Percentiles rank a stretch among this genome's conserved stretches.
These are phyloP conservation scores for Syzygium oleosum DNA, from an alignment of 345 rosid genomes.

Conservation along the genomic window DNA sequence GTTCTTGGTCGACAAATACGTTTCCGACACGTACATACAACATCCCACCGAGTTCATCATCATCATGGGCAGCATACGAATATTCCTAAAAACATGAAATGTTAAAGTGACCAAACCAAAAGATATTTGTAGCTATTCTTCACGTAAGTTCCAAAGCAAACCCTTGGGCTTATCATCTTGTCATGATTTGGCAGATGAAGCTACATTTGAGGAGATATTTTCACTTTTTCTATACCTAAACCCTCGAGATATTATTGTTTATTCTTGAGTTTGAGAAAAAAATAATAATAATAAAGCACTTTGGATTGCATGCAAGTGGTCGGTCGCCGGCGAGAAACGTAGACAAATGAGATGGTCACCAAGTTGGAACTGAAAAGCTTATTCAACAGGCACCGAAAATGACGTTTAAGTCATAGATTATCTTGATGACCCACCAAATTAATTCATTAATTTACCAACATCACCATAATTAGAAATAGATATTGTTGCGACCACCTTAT, in stretches of 20 bases:
- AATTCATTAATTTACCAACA: neutral
- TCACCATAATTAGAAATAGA: neutral
- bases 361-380: neutral
- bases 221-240: neutral
- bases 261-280: neutral
- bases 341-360: neutral
- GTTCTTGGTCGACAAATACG: neutral
- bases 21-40: neutral
- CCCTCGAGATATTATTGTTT: neutral
- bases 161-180: neutral
- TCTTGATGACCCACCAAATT: neutral
- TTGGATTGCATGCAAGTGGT: neutral
- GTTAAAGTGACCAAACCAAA: neutral
- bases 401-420: neutral
- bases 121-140: neutral
- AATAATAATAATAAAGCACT: neutral
- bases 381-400: neutral
- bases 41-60: neutral
- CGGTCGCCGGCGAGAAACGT: neutral
- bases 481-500: too few relatives aligned
- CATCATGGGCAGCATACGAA: neutral
- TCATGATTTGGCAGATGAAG: neutral
- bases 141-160: neutral
- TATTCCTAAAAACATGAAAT: neutral
- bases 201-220: neutral